These are phyloP conservation scores for Alternaria alternata DNA, from an alignment of 2,329 filamentous ascomycete genomes.

Conservation along the genomic window DNA sequence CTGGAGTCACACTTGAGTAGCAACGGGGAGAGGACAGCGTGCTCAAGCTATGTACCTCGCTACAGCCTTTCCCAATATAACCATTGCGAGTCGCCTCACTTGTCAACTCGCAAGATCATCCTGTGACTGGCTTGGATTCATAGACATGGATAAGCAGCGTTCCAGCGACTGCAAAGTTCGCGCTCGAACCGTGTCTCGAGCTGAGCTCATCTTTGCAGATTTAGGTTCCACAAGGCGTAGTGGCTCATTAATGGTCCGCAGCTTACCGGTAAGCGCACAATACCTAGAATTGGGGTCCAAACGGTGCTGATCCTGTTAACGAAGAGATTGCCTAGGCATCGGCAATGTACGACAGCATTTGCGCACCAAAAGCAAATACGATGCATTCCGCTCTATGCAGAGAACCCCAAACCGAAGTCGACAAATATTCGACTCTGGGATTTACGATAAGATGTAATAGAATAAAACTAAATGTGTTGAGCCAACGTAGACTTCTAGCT, in stretches of 20 bases:
- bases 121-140: not conserved
- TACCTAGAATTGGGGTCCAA: not conserved
- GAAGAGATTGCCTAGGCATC: not conserved
- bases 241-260: not conserved
- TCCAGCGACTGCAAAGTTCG: not conserved
- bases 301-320: not conserved
- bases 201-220: not conserved
- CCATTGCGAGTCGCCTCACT: not conserved
- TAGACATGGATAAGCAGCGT: not conserved
- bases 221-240: not conserved
- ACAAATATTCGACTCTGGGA: no score
- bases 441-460: no score
- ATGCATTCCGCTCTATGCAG: not conserved
- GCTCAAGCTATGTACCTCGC: not conserved
- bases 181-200: not conserved
- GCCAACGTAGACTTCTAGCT: no score
- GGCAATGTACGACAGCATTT: slow-evolving; percentile 2
- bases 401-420: no score
- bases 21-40: not conserved
- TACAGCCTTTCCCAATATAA: not conserved
- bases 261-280: not conserved
- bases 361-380: not conserved
- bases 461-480: no score
- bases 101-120: not conserved
- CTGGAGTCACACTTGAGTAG: not conserved